Conservation (phyloP, 441 rosid genomes). For the Lagerstroemia fauriei region DNA sequence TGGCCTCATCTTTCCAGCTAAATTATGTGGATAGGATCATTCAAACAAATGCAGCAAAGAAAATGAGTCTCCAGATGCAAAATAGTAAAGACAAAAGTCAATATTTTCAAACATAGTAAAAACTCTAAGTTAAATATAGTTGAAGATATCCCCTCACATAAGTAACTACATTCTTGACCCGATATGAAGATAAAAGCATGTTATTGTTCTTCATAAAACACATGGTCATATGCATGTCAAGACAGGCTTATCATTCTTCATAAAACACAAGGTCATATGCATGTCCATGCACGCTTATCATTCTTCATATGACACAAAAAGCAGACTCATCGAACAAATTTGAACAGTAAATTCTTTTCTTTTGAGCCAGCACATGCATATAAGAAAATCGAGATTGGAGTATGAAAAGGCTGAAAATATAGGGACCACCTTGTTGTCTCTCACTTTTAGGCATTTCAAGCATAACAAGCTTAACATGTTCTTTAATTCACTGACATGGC, state of each 20-base stretch:
- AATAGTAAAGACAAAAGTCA: background rate
- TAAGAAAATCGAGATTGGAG: background rate
- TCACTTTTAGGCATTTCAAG: constrained; percentile 83
- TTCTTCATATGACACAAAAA: background rate
- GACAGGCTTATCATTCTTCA: background rate
- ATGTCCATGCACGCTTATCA: background rate
- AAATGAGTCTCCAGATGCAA: background rate
- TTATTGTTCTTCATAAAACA: too few relatives aligned
- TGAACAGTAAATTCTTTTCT: background rate
- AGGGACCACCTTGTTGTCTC: constrained; percentile 59
- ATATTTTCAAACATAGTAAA: background rate
- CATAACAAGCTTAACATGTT: constrained; percentile 73
- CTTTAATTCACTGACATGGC: constrained; percentile 73
- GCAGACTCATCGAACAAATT: background rate
- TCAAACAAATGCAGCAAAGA: background rate
- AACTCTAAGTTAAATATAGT: background rate
- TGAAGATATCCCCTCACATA: background rate
- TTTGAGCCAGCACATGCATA: background rate
- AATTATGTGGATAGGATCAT: background rate
- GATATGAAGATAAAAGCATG: too few relatives aligned
- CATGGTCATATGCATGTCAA: background rate
- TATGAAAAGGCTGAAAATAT: background rate
- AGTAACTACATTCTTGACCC: background rate
- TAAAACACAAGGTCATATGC: background rate
- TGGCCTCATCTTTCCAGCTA: background rate